Evolutionary conservation across 805 yeast species (phyloP).

Genomic region (Saccharomycopsis lassenensis): DNA sequence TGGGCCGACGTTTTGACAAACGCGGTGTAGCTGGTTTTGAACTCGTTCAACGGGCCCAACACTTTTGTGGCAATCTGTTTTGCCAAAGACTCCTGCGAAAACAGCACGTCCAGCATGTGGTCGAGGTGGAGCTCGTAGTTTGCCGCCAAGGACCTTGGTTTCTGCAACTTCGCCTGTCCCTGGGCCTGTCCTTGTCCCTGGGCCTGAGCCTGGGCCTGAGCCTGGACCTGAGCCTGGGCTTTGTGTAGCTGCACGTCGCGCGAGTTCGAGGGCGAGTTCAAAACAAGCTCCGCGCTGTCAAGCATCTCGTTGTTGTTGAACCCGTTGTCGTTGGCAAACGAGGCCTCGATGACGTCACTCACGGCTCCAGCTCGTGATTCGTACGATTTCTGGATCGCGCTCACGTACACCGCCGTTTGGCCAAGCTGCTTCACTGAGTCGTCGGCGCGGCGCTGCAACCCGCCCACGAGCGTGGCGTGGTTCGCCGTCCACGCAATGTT

Average conservation of each 20-base stretch:
- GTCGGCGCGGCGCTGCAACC: slow-evolving; percentile 1
- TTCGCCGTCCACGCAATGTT: too few species aligned
- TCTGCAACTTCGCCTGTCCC: background rate
- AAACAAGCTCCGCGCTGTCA: background rate
- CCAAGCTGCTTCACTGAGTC: slow-evolving; percentile 10
- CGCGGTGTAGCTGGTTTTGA: slow-evolving; percentile 1
- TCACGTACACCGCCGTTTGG: slow-evolving; percentile 8
- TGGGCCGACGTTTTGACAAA: slow-evolving; percentile 4
- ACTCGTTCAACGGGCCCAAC: slow-evolving; percentile 9
- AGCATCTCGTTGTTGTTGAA: slow-evolving; percentile 8
- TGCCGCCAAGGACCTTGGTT: slow-evolving; percentile 9
- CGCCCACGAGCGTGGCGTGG: too few species aligned
- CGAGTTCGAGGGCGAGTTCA: slow-evolving; percentile 1
- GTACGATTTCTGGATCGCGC: slow-evolving; percentile 7
- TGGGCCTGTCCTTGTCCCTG: background rate
- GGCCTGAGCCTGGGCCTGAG: background rate
- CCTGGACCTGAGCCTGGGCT: background rate
- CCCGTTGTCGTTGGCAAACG: slow-evolving; percentile 10
- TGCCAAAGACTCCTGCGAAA: slow-evolving; percentile 11
- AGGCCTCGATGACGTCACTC: slow-evolving; percentile 10
- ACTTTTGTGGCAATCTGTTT: slow-evolving; percentile 15
- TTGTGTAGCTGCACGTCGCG: slow-evolving; percentile 1
- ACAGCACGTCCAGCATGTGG: slow-evolving; percentile 13
- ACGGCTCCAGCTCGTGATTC: background rate
- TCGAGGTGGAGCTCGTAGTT: slow-evolving; percentile 17